A percentile compares a stretch with the other conserved stretches of the same genome.
These are phyloP conservation scores for Phylloporus arenicola DNA, from an alignment of 768 basidiomycete species.

Conservation along the genomic window DNA sequence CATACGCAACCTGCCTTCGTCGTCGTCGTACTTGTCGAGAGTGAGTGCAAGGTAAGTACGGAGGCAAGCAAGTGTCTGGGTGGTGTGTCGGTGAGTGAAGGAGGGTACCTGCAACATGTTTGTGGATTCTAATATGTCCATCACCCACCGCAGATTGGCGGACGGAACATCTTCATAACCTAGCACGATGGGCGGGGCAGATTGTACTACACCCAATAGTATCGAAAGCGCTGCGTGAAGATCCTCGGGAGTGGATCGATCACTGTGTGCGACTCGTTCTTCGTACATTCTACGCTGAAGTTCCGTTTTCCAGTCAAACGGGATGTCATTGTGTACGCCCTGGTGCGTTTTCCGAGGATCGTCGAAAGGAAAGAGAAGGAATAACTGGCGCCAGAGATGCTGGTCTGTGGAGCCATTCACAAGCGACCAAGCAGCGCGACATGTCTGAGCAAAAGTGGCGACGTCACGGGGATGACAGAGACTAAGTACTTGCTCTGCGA, in stretches of 20 bases:
- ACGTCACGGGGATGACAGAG: conserved; percentile 52
- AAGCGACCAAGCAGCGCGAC: conserved; percentile 41
- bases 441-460: conserved; percentile 55
- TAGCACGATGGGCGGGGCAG: conserved; percentile 27
- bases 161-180: conserved; percentile 29
- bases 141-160: conserved; percentile 43
- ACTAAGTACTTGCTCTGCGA: conserved; percentile 40
- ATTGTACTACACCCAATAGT: conserved; percentile 38
- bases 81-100: conserved; percentile 8
- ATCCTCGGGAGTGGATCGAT: conserved; percentile 22
- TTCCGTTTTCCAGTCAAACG: conserved; percentile 33
- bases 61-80: conserved; percentile 39
- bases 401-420: conserved; percentile 49
- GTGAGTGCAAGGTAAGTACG: conserved; percentile 46
- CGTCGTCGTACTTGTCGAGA: conserved; percentile 30
- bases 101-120: conserved; percentile 35
- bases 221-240: conserved; percentile 34
- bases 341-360: conserved; percentile 44
- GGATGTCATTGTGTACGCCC: conserved; percentile 7
- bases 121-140: conserved; percentile 33
- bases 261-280: conserved; percentile 25
- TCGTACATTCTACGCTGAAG: conserved; percentile 41
- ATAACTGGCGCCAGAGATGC: conserved; percentile 66
- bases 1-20: conserved; percentile 23
- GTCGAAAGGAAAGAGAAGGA: conserved; percentile 56